These are phyloP conservation scores for Fermentozyma sake DNA, from an alignment of 1,139 yeast species.

Conservation along the genomic window DNA sequence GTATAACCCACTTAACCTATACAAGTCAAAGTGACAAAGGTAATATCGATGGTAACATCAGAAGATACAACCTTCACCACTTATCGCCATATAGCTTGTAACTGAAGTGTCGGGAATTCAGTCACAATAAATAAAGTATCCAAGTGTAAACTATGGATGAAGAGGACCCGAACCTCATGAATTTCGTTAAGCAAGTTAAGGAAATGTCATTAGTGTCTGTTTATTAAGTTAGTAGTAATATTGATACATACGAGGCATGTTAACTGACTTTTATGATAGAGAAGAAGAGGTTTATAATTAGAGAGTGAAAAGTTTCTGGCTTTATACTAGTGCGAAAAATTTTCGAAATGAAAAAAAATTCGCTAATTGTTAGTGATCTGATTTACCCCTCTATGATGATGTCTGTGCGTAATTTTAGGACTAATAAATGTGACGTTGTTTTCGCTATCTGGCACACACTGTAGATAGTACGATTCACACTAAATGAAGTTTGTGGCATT, in stretches of 20 bases:
- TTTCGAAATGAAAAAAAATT: conserved; percentile 1
- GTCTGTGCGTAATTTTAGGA: conserved; percentile 7
- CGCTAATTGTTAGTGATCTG: too few relatives aligned
- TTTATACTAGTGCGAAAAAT: conserved; percentile 9
- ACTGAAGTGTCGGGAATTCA: conserved; percentile 90
- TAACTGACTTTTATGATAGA: conserved; percentile 23
- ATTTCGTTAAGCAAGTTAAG: conserved; percentile 1
- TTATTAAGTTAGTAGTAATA: conserved; percentile 7
- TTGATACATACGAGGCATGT: conserved; percentile 55
- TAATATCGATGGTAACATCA: not conserved
- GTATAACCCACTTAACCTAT: conserved; percentile 5
- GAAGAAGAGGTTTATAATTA: conserved; percentile 8
- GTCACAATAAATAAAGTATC: conserved; percentile 41
- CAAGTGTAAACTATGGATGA: conserved; percentile 20
- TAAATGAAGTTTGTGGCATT: conserved; percentile 92
- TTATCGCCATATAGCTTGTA: conserved; percentile 23
- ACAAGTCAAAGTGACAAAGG: conserved; percentile 1
- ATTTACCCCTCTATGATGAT: too few relatives aligned
- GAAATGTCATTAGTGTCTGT: conserved; percentile 4
- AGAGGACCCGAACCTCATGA: conserved; percentile 74
- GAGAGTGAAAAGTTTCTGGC: conserved; percentile 3
- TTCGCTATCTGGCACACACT: not conserved
- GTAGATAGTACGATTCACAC: not conserved
- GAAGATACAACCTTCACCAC: conserved; percentile 1
- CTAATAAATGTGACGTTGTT: conserved; percentile 6